These are phyloP conservation scores for Helicocarpus griseus DNA, from an alignment of 2,329 filamentous ascomycete species.

Conservation along the genomic window DNA sequence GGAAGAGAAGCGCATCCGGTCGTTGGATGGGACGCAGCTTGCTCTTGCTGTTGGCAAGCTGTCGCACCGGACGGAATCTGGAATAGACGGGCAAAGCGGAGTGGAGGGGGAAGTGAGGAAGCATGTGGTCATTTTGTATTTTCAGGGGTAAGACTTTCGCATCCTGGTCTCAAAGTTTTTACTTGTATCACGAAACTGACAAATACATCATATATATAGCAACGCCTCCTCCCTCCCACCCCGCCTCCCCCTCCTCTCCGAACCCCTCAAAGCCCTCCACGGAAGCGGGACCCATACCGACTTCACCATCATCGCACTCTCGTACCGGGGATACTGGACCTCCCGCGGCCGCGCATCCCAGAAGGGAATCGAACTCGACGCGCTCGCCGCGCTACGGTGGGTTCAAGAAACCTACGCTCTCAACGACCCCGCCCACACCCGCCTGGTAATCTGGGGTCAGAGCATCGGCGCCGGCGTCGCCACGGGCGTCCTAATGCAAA, in stretches of 20 bases:
- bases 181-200: neutral
- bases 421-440: neutral
- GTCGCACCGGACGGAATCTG: neutral
- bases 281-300: slow-evolving; percentile 4
- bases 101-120: slow-evolving; percentile 7
- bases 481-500: slow-evolving; percentile 46
- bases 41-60: slow-evolving; percentile 45
- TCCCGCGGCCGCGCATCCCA: slow-evolving; percentile 64
- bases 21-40: slow-evolving; percentile 56
- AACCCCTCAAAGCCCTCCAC: slow-evolving; percentile 25
- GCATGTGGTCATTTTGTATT: slow-evolving; percentile 37
- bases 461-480: slow-evolving; percentile 56
- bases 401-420: slow-evolving; percentile 36
- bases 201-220: slow-evolving; percentile 5
- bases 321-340: slow-evolving; percentile 68
- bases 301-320: slow-evolving; percentile 36
- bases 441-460: slow-evolving; percentile 13
- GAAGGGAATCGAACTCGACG: slow-evolving; percentile 58
- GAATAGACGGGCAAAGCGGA: neutral
- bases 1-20: slow-evolving; percentile 52
- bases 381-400: slow-evolving; percentile 56
- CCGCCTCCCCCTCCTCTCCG: slow-evolving; percentile 38
- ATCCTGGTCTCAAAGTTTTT: neutral
- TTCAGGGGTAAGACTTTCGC: slow-evolving; percentile 33
- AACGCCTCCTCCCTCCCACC: slow-evolving; percentile 39